Percentiles rank a stretch among this genome's conserved stretches.
phyloP scores from a whole-genome alignment of 2,329 filamentous ascomycete genomes.

The Penicillium sp. region DNA sequence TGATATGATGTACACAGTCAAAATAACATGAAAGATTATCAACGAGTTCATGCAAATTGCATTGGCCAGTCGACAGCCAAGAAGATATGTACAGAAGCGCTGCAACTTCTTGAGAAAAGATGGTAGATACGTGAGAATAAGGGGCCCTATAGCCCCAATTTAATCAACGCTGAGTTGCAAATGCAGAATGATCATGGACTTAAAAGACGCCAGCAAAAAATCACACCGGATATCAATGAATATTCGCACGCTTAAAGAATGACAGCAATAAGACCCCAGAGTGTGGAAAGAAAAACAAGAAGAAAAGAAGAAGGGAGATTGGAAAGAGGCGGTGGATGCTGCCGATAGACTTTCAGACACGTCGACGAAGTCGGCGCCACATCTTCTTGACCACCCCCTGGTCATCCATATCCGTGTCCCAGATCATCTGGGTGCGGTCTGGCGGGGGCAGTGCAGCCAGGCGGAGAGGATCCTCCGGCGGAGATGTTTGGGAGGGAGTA shows the following conservation, averaged over 20 bases:
- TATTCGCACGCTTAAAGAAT: conserved; percentile 10
- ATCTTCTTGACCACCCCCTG: conserved; percentile 46
- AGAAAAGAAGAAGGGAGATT: not conserved
- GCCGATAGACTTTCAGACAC: conserved; percentile 12
- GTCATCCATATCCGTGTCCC: conserved; percentile 47
- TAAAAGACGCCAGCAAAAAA: not conserved
- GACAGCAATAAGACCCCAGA: not conserved
- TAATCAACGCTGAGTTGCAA: conserved; percentile 7
- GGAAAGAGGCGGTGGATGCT: not conserved
- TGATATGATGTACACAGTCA: not conserved
- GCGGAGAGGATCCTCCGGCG: conserved; percentile 61
- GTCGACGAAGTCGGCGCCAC: conserved; percentile 45
- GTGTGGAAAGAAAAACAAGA: not conserved
- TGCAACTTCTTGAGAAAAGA: not conserved
- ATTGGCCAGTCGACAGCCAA: conserved; percentile 2
- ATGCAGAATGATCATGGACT: conserved; percentile 5
- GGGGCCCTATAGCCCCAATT: not conserved
- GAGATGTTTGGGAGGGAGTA: conserved; percentile 52
- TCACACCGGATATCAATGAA: conserved; percentile 1
- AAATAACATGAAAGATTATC: not conserved
- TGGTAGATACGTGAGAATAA: conserved; percentile 19
- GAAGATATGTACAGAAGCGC: conserved; percentile 17
- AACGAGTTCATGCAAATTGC: not conserved
- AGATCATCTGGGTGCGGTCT: conserved; percentile 45
- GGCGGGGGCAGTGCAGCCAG: conserved; percentile 54